Evolutionary conservation across 768 basidiomycete species (phyloP), one percentile per base, ranked within the genome.

Genomic region (Termitomyces sp.): DNA sequence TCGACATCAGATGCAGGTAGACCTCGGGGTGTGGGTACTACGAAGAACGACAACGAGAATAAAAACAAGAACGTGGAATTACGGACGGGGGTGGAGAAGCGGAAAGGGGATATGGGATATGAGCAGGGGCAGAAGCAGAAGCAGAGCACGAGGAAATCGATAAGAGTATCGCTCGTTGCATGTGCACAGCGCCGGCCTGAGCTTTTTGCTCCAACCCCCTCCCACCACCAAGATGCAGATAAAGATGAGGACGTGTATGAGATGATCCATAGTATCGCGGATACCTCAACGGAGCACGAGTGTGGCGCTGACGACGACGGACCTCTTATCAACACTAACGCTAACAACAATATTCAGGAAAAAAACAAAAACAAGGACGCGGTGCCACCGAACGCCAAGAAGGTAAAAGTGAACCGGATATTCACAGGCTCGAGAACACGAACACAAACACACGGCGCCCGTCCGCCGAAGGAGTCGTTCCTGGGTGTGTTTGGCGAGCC

Each of bases 251-350:
- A 49, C 25, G 36, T 57, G 6, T 20, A 32, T 9, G 40, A 69
- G 71, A 68, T 75, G 32, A 62, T 75, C 9, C 65, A 67, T 29
- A 63, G 68, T 36, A 70, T 71, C 14, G 60, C 70, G 20, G 71
- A 73, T 34, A 20, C 63, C 36, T 56, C 63, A 2, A 71, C 37
- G 3, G 68, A 60, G 58, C 65, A 56, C 11, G 37, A 15, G 9
- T 0, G 3, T 20, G 29, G 25, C 1, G 25, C 25, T 25, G 1
- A 46, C 40, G 42, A 40, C 20, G 25, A 17, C 31, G 31, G n/a
- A 4, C 5, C 29, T 2, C 15, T 12, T 12, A 40, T 14, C 12
- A 15, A 40, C 14, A 14, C 25, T 25, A 25, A 25, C 25, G 25
- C 25, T 25, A 25, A 25, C 25, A 25, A 25, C 25, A 25, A 25